A percentile compares a stretch with the other conserved stretches of the same genome.
These are phyloP conservation scores for Trametes versicolor DNA, from an alignment of 1,284 basidiomycete genomes.

Conservation along the genomic window DNA sequence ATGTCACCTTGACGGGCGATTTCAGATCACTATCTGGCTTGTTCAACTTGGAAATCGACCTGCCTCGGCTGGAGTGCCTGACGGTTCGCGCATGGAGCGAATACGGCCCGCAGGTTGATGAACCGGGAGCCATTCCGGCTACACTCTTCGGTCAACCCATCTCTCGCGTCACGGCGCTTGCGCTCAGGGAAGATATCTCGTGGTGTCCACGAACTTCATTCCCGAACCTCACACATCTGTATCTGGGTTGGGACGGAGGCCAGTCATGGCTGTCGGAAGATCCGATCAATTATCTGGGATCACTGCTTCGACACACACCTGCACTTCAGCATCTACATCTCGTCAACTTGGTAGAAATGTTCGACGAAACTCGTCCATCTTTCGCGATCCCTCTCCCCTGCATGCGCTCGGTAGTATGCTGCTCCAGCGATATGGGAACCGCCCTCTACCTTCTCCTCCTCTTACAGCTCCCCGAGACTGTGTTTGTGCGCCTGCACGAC, in stretches of 20 bases:
- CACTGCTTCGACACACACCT: neutral
- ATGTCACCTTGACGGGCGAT: neutral
- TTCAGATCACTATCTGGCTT: neutral
- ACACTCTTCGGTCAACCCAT: neutral
- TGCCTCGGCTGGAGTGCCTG: neutral
- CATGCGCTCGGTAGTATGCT: neutral
- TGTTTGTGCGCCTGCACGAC: neutral
- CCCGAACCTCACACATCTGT: neutral
- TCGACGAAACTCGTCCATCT: neutral
- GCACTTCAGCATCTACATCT: neutral
- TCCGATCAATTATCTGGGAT: neutral
- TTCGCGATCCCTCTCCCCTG: neutral
- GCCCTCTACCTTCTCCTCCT: neutral
- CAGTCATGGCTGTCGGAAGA: too few species aligned
- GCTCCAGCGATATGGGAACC: neutral
- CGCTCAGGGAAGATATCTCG: neutral
- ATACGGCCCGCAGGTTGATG: neutral
- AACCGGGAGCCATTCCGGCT: neutral
- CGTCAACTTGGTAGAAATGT: neutral
- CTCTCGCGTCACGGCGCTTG: neutral
- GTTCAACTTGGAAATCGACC: neutral
- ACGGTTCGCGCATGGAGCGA: neutral
- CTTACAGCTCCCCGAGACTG: neutral
- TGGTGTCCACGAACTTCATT: neutral
- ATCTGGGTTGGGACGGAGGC: too few species aligned